Percentiles rank a stretch among this genome's conserved stretches.
phyloP scores from a whole-genome alignment of 768 basidiomycete species.

The Agaricus subrufescens region DNA sequence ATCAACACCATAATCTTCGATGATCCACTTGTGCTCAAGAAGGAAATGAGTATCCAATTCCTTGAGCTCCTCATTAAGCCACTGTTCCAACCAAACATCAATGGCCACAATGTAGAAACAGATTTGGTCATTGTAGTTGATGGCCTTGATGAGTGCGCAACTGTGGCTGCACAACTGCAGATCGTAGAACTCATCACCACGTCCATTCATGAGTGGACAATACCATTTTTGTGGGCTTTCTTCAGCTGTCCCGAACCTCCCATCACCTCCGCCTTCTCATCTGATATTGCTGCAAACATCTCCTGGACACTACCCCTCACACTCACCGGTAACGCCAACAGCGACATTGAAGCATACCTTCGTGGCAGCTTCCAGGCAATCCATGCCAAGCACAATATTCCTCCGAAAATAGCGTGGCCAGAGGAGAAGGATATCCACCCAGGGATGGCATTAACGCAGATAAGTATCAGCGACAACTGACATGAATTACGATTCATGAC shows the following conservation, averaged over 20 bases:
- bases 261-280: conserved; percentile 3
- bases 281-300: background rate
- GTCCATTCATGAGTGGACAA: too few relatives aligned
- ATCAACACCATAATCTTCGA: conserved; percentile 4
- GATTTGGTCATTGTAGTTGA: conserved; percentile 2
- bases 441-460: too few relatives aligned
- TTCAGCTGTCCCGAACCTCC: too few relatives aligned
- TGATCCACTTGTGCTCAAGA: conserved; percentile 7
- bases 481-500: too few relatives aligned
- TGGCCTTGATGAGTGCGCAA: conserved; percentile 3
- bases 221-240: too few relatives aligned
- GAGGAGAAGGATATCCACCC: conserved; percentile 10
- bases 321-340: conserved; percentile 1
- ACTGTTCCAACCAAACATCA: background rate
- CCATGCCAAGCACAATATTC: background rate
- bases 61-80: background rate
- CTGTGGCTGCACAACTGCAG: too few relatives aligned
- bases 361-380: background rate
- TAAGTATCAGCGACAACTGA: too few relatives aligned
- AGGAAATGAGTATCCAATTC: background rate
- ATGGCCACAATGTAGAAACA: background rate
- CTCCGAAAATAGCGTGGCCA: conserved; percentile 15
- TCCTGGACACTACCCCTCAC: conserved; percentile 1
- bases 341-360: background rate
- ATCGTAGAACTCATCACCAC: too few relatives aligned